Base-by-base conservation (phyloP, 495 filamentous ascomycete species). In the Apiosordaria backusii region DNA sequence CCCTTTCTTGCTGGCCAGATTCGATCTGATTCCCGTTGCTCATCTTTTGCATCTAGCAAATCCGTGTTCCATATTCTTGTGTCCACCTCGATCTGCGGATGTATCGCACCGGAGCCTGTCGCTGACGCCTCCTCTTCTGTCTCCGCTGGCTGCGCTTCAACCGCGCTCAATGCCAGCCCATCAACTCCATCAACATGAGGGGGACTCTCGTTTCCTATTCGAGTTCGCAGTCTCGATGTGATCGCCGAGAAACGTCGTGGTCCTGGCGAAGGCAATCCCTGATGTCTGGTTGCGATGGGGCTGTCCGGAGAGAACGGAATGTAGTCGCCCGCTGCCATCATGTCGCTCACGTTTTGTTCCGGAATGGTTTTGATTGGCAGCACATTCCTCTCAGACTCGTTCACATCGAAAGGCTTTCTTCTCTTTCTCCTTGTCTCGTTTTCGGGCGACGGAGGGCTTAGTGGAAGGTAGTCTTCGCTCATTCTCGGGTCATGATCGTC, bases 1-100 rank as follows among this genome's bases (percentile, higher is more conserved):
- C 67, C 59, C 7, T 3, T n/a, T n/a, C 6, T 6, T 4, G 58
- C 50, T 19, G 63, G 64, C 50, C 63, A 62, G 26, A 26, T 16
- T 3, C 52, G 52, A 1, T 55, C 18, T 4, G 3, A 3, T 3
- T 55, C 10, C 21, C 23, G 19, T 10, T 57, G 19, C 24, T 10
- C 50, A 52, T 63, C 1, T 19, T 13, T 4, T 18, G 18, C 53
- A 15, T 5, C 18, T 6, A 18, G 16, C 10, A 45, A 45, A 1
- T 10, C 35, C 9, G 35, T 7, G 35, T 18, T 45, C 35, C 35
- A 45, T 45, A 13, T 9, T 45, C 9, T 45, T 2, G 5, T 13
- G 35, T 45, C 35, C 16, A 18, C 4, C 16, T 45, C 13, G 16
- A 13, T 2, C 10, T 45, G 35, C 9, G 35, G 35, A 13, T 2